Base-by-base conservation (phyloP, 441 rosid species). In the Flueggea neowawraea region DNA sequence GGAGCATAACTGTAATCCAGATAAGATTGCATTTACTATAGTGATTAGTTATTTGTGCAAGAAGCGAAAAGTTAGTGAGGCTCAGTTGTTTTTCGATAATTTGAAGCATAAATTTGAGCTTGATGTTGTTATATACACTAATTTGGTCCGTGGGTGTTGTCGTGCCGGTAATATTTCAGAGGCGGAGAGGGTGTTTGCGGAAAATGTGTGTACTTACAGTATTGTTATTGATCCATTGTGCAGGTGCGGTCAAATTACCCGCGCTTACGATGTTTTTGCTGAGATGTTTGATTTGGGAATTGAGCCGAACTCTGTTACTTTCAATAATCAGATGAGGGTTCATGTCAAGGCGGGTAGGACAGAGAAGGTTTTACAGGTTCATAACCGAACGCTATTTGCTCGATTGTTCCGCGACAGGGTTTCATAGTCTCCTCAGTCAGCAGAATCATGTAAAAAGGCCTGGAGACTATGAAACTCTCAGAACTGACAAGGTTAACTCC, bases 321-420 rank as follows among this genome's bases (percentile, higher is more conserved):
- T 90, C 13, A 94, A 94, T 52, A 90, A 77, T 64, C 63, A 90
- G 67, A 90, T 94, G 95, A 77, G 97, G 31, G 88, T 85, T 64
- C 97, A 94, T 64, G 97, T 87, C 17, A 90, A 90, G 67, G 87
- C 95, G 0, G 84, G 96, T 4, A 78, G 95, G 69, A 85, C 91
- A 0, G 96, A 90, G 82, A 94, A 94, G 68, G 97, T 89, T 66
- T 62, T 94, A 70, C 96, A 94, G 69, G 95, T 90, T 6, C 85
- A 87, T 73, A 93, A 93, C 65, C 97, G 88, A 12, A 50, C 71
- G n/a, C n/a, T n/a, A n/a, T n/a, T n/a, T n/a, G n/a, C n/a, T n/a
- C n/a, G n/a, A n/a, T n/a, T n/a, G n/a, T n/a, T n/a, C n/a, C n/a
- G n/a, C n/a, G n/a, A n/a, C n/a, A n/a, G n/a, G n/a, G n/a, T n/a